Evolutionary conservation across 805 yeast genomes (phyloP), one percentile per base, ranked within the genome.

Genomic region (Peterozyma toletana): DNA sequence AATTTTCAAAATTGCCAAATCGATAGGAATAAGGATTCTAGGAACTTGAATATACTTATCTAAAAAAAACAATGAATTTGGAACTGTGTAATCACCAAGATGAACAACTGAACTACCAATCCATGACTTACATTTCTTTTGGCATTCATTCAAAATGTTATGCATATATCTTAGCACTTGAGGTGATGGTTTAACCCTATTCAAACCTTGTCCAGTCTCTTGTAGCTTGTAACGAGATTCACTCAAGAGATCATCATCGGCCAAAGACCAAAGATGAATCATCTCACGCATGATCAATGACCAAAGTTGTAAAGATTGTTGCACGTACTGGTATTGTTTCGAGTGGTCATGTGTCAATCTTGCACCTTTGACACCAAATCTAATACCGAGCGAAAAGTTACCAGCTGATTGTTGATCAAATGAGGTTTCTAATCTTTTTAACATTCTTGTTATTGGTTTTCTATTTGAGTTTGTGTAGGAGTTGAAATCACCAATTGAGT

Each of bases 11-110:
- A 86, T 56, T 35, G 77, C 75, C 31, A 71, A 70, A 54, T 82
- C 84, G 39, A 85, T 77, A 2, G 95, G 95, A 37, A 78, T 84
- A 52, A 85, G 62, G 33, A 85, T 84, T 41, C 81, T 73, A 30
- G 93, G 93, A 2, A 86, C 86, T 59, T 85, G 95, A 30, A 82
- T 74, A 57, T 85, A 85, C 57, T 86, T 85, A 60, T 85, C 93
- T 42, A 85, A 62, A 66, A 85, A 85, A 56, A 84, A 84, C 47
- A 86, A 58, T 0, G 91, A 89, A 58, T 85, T 85, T 2, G 95
- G 95, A 5, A 85, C 95, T 1, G 90, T 85, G 53, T 80, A 83
- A 59, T 85, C 95, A 35, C 93, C 95, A 14, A 86, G 56, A 60
- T 85, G 95, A 18, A 85, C 84, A 17, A 83, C 91, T 13, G 85